Evolutionary conservation across 2,329 filamentous ascomycete species (phyloP).

Genomic region (Penicillium verrucosum): DNA sequence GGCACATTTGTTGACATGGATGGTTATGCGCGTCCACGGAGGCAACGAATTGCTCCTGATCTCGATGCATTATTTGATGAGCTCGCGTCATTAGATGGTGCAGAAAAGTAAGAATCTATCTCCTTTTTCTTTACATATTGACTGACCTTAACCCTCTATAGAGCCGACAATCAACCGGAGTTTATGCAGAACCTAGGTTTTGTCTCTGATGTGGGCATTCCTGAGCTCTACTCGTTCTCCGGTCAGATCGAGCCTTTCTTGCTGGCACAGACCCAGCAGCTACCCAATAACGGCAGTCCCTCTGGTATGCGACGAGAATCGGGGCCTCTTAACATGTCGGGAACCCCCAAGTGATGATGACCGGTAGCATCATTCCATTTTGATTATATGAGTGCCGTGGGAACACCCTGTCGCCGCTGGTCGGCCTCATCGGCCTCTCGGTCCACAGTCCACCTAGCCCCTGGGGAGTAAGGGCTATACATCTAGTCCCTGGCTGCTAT

Average conservation of each 20-base stretch:
- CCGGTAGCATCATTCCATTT: background rate
- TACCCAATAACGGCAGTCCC: conserved; percentile 19
- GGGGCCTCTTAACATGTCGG: conserved; percentile 16
- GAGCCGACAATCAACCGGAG: conserved; percentile 35
- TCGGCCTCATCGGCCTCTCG: conserved; percentile 1
- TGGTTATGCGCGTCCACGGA: conserved; percentile 26
- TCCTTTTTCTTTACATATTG: background rate
- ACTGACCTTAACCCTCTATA: conserved; percentile 17
- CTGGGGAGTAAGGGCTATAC: background rate
- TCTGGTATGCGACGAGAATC: conserved; percentile 22
- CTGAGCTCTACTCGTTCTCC: conserved; percentile 36
- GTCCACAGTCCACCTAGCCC: background rate
- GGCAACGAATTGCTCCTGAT: conserved; percentile 35
- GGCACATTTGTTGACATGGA: conserved; percentile 32
- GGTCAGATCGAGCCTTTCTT: conserved; percentile 36
- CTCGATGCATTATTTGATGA: conserved; percentile 57
- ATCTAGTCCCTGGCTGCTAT: background rate
- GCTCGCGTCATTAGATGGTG: conserved; percentile 55
- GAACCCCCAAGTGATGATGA: conserved; percentile 17
- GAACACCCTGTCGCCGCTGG: conserved; percentile 12
- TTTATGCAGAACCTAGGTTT: conserved; percentile 42
- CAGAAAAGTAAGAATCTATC: conserved; percentile 42
- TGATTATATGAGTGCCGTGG: background rate
- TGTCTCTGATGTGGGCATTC: conserved; percentile 36
- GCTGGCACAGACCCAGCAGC: conserved; percentile 30